Percentiles rank a stretch among this genome's conserved stretches.
Conservation (phyloP, 805 yeast genomes). For the Schwanniomyces occidentalis region DNA sequence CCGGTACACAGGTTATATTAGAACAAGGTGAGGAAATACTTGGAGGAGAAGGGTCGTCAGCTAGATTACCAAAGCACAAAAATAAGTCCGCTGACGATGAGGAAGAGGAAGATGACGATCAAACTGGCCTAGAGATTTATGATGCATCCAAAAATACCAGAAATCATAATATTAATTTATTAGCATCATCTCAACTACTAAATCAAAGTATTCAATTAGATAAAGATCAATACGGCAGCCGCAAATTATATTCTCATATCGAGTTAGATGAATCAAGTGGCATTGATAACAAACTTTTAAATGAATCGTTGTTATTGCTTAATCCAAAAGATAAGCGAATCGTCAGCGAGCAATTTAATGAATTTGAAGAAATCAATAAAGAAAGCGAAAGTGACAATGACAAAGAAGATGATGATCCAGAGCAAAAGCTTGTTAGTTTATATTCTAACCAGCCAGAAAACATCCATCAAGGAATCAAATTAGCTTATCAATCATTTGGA, state of each 20-base stretch:
- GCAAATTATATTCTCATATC: conserved; percentile 28
- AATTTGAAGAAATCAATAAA: conserved; percentile 28
- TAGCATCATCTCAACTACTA: conserved; percentile 28
- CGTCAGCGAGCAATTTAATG: conserved; percentile 13
- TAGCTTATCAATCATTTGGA: conserved; percentile 75
- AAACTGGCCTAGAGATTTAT: conserved; percentile 2
- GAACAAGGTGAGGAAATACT: conserved; percentile 78
- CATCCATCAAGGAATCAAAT: conserved; percentile 66
- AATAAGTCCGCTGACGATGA: conserved; percentile 5
- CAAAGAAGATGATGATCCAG: conserved; percentile 21
- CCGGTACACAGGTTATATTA: conserved; percentile 80
- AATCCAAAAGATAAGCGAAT: conserved; percentile 10
- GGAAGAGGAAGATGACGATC: conserved; percentile 9
- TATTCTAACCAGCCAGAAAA: conserved; percentile 83
- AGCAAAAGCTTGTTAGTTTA: conserved; percentile 53
- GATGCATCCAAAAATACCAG: background rate
- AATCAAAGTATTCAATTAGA: conserved; percentile 19
- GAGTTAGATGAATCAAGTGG: conserved; percentile 33
- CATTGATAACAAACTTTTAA: conserved; percentile 18
- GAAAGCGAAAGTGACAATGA: conserved; percentile 14
- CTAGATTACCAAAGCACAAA: conserved; percentile 28
- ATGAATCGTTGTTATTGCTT: conserved; percentile 24
- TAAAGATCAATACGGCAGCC: conserved; percentile 19
- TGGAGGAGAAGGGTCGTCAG: conserved; percentile 70
- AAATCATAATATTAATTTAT: conserved; percentile 13